Percentiles rank a stretch among this genome's conserved stretches.
phyloP scores from a whole-genome alignment of 2,329 filamentous ascomycete genomes.

The Ophiostoma perfectum region DNA sequence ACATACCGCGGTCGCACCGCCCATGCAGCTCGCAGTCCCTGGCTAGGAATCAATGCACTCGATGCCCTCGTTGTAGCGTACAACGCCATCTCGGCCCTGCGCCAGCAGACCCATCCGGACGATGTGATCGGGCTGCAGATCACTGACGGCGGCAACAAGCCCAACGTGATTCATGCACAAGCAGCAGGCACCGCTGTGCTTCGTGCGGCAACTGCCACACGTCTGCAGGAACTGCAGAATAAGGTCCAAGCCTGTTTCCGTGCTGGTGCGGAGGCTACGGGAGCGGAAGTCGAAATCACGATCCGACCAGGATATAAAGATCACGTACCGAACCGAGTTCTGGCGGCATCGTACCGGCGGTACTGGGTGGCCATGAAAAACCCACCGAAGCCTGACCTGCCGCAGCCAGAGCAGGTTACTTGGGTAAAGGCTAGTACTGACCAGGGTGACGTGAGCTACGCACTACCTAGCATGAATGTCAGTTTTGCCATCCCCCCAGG shows the following conservation, averaged over 20 bases:
- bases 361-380: neutral
- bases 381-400: neutral
- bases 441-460: neutral
- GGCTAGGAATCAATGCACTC: neutral
- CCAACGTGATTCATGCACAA: constrained; percentile 15
- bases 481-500: neutral
- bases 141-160: constrained; percentile 13
- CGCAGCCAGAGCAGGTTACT: neutral
- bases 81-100: neutral
- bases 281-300: neutral
- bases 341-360: neutral
- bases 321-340: neutral
- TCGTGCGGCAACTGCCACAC: neutral
- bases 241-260: neutral
- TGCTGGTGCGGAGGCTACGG: neutral
- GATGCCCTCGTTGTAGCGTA: neutral
- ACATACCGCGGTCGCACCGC: neutral
- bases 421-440: neutral
- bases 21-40: neutral
- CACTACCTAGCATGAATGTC: neutral
- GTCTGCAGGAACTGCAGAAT: neutral
- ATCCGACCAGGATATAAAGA: neutral
- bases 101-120: constrained; percentile 15
- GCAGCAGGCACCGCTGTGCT: neutral
- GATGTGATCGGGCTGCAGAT: constrained; percentile 15